Base-by-base conservation (phyloP, 495 filamentous ascomycete genomes). In the Extremus antarcticus region DNA sequence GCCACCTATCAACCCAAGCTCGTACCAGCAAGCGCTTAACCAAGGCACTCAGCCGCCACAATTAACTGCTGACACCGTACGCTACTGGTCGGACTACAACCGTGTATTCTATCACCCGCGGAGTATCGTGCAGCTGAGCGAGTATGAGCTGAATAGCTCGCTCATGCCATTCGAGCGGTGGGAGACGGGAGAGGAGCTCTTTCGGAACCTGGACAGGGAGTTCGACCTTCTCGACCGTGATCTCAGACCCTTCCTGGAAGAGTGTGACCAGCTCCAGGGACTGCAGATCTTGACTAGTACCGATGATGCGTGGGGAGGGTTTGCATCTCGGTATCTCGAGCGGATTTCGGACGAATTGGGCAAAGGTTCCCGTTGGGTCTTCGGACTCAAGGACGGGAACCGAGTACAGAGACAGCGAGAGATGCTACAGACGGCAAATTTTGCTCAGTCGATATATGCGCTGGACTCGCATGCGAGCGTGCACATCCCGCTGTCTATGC, bases 31-130 rank as follows among this genome's bases (percentile, higher is more conserved):
- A 57, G 83, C 78, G 54, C 81, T 98, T 29, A 86, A 95, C 58
- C 66, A 73, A 54, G 88, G 86, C 23, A 67, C 81, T 43, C 58
- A 73, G 2, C 82, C 86, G 1, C 72, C 81, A 1, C 71, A 71
- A 17, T 77, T 95, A 16, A 84, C 75, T 2, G 76, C 84, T 0
- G 73, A 79, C 25, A 78, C 82, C 2, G 85, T 97, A 19, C 83
- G 87, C 25, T 97, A 88, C 72, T 98, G 94, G 90, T 94, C 89
- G 15, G 92, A 98, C 69, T 97, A 87, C 70, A 90, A 86, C 58
- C 80, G 88, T 24, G 76, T 94, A 15, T 97, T 83, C 70, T 97
- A 88, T 66, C 90, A 99, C 65, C 92, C 92, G 1, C 82, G 82
- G 39, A 95, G 90, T 3, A 78, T 94, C 38, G 75, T 95, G 8